A percentile compares a stretch with the other conserved stretches of the same genome.
Evolutionary conservation across 2,329 filamentous ascomycete species (phyloP).

Genomic region (Aspergillus unguis): DNA sequence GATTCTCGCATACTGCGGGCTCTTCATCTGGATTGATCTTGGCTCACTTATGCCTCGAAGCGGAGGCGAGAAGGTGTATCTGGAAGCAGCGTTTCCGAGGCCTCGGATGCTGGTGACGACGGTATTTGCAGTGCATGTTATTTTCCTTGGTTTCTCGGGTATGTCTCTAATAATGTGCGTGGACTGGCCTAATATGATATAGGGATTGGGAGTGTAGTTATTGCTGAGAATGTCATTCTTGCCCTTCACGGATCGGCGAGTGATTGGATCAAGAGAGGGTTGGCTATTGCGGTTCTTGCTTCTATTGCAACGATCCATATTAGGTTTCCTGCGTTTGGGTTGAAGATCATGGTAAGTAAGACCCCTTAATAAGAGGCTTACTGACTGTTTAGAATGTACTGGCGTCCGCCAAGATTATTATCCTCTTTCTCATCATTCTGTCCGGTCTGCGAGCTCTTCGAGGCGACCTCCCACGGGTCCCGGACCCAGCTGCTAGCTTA

Average conservation of each 20-base stretch:
- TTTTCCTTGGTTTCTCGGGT: constrained; percentile 59
- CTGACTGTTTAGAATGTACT: constrained; percentile 50
- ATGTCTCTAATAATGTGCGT: not conserved
- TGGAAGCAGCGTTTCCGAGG: constrained; percentile 63
- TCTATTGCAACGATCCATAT: constrained; percentile 65
- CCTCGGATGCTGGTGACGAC: constrained; percentile 62
- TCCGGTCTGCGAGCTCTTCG: constrained; percentile 61
- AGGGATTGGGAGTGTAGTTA: constrained; percentile 64
- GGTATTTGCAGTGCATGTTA: constrained; percentile 59
- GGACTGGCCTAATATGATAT: not conserved
- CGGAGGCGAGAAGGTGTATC: constrained; percentile 65
- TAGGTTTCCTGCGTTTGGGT: constrained; percentile 61
- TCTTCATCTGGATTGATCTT: constrained; percentile 62
- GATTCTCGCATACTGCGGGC: constrained; percentile 56
- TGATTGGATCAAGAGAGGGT: constrained; percentile 64
- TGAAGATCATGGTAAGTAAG: constrained; percentile 53
- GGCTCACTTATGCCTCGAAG: constrained; percentile 66
- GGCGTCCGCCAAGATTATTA: constrained; percentile 63
- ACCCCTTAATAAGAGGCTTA: not conserved
- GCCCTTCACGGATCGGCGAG: constrained; percentile 61
- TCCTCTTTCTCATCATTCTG: constrained; percentile 64
- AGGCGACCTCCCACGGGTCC: constrained; percentile 56
- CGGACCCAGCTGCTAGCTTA: constrained; percentile 60
- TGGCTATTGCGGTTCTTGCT: constrained; percentile 66
- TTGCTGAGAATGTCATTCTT: constrained; percentile 67